phyloP scores from a whole-genome alignment of 768 basidiomycete genomes.

The Tephrocybe sp. region DNA sequence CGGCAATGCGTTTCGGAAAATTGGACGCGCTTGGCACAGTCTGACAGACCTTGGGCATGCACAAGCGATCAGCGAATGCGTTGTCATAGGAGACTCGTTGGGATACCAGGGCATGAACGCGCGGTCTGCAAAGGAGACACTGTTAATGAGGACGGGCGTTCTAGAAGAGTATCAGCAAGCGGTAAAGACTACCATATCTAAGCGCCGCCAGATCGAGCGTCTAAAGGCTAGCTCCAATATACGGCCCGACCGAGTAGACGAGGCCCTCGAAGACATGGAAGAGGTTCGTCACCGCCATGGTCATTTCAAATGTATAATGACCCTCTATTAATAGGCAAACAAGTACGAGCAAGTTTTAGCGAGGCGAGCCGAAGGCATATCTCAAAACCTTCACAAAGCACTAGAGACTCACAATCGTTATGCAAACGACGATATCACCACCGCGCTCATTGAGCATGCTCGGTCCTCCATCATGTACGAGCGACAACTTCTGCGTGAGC shows the following conservation, averaged over 20 bases:
- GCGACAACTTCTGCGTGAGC: conserved; percentile 80
- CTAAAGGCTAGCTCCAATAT: conserved; percentile 86
- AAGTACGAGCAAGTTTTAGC: conserved; percentile 86
- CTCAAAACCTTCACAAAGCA: conserved; percentile 87
- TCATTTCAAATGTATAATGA: not conserved
- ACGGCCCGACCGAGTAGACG: conserved; percentile 81
- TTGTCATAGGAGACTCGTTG: conserved; percentile 92
- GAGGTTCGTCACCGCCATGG: conserved; percentile 53
- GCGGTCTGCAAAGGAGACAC: conserved; percentile 93
- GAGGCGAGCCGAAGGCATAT: conserved; percentile 88
- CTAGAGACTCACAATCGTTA: conserved; percentile 82
- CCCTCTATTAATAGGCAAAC: conserved; percentile 60
- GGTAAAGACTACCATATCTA: conserved; percentile 90
- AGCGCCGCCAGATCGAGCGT: conserved; percentile 88
- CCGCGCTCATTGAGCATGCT: conserved; percentile 90
- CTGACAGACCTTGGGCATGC: conserved; percentile 87
- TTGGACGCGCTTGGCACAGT: conserved; percentile 86
- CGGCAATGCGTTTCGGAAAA: conserved; percentile 78
- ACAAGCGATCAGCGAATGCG: conserved; percentile 91
- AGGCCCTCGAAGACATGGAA: conserved; percentile 89
- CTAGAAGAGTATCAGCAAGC: conserved; percentile 94
- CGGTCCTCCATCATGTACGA: conserved; percentile 92
- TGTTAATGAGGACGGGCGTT: conserved; percentile 85
- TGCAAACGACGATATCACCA: conserved; percentile 89
- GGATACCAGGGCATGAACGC: conserved; percentile 98